These are phyloP conservation scores for Trichosanthes cucumerina DNA, from an alignment of 306 rosid species.

Conservation along the genomic window DNA sequence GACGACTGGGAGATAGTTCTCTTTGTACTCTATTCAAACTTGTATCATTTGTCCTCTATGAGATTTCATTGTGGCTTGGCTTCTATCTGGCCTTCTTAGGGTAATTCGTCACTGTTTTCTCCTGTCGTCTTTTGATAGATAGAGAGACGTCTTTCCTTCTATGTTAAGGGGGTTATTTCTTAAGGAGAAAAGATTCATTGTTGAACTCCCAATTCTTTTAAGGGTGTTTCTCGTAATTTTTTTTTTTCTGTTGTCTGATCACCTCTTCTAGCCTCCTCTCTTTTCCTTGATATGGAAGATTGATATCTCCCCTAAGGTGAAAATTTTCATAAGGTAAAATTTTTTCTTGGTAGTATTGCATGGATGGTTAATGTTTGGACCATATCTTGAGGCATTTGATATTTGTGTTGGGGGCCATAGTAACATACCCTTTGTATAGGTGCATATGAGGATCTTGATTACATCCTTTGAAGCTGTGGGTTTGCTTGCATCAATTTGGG, in stretches of 20 bases:
- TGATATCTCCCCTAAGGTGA: no score
- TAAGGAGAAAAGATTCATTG: no score
- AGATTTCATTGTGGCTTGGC: not conserved
- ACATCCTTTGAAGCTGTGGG: not conserved
- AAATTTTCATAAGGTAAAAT: no score
- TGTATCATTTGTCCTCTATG: not conserved
- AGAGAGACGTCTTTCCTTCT: not conserved
- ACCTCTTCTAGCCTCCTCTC: no score
- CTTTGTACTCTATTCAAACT: not conserved
- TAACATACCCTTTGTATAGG: not conserved
- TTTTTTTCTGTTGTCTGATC: no score
- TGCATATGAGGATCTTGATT: not conserved
- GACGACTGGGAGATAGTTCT: not conserved
- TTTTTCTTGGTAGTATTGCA: no score
- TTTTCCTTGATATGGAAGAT: no score
- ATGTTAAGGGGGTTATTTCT: no score
- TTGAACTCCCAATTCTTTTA: not conserved
- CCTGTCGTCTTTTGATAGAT: not conserved
- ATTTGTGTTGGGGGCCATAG: not conserved
- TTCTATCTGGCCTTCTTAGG: not conserved
- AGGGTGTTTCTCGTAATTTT: no score
- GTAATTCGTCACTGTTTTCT: not conserved
- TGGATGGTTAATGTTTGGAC: no score
- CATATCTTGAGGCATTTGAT: no score
- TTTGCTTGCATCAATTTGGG: not conserved